phyloP scores from a whole-genome alignment of 495 filamentous ascomycete genomes.

The Hypoxylon lenormandii region DNA sequence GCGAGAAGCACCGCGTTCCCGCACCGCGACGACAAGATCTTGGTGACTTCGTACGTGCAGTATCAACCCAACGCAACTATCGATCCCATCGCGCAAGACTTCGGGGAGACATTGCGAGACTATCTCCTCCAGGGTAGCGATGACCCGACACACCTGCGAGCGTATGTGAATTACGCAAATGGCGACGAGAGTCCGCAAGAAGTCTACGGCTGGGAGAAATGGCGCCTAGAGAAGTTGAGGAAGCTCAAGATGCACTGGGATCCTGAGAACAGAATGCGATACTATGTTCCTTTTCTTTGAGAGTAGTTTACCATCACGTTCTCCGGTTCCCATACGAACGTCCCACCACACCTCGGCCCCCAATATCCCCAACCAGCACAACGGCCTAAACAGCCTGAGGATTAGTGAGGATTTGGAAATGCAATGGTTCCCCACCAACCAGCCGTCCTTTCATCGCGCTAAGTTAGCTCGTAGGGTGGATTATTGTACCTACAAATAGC shows the following conservation, averaged over 20 bases:
- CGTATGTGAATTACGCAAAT: constrained; percentile 65
- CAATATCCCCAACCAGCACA: too few relatives aligned
- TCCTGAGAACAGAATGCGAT: constrained; percentile 56
- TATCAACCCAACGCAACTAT: constrained; percentile 12
- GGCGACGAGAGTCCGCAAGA: constrained; percentile 57
- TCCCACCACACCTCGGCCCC: too few relatives aligned
- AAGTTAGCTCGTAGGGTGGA: too few relatives aligned
- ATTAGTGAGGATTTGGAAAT: too few relatives aligned
- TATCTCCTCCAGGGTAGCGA: constrained; percentile 19
- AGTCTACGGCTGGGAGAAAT: constrained; percentile 63
- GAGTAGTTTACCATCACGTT: too few relatives aligned
- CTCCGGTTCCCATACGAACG: too few relatives aligned
- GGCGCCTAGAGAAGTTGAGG: constrained; percentile 57
- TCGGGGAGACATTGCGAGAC: constrained; percentile 13
- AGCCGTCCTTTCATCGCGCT: too few relatives aligned
- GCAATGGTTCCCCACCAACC: too few relatives aligned
- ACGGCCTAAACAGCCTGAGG: too few relatives aligned
- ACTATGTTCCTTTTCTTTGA: constrained; percentile 53
- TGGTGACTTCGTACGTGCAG: constrained; percentile 2
- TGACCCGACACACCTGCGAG: constrained; percentile 27
- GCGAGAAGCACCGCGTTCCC: constrained; percentile 53
- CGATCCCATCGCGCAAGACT: constrained; percentile 13
- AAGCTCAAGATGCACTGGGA: constrained; percentile 57
- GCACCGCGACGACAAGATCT: constrained; percentile 15
- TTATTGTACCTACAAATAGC: too few relatives aligned